A percentile compares a stretch with the other conserved stretches of the same genome.
These are phyloP conservation scores for Mucor lusitanicus DNA, from an alignment of 371 early-diverging fungal species.

Conservation along the genomic window DNA sequence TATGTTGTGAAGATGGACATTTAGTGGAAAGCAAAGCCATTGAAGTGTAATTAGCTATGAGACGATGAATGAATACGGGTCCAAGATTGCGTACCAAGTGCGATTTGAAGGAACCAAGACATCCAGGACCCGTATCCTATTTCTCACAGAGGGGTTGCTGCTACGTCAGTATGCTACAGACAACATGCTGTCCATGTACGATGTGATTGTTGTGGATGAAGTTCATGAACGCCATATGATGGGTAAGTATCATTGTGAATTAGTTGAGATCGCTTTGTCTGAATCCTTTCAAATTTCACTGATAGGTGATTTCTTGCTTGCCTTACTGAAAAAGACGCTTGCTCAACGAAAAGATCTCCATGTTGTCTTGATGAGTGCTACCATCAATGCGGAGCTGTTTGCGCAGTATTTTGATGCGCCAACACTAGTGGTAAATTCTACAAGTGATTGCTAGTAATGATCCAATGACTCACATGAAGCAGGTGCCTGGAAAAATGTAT, in stretches of 20 bases:
- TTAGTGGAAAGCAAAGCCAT: too few relatives aligned
- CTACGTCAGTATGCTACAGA: constrained; percentile 67
- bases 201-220: constrained; percentile 75
- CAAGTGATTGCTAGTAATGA: too few relatives aligned
- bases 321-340: constrained; percentile 52
- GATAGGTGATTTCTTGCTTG: constrained; percentile 63
- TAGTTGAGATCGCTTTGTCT: not conserved
- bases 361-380: constrained; percentile 83
- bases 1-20: constrained; percentile 24
- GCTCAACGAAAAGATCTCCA: constrained; percentile 43
- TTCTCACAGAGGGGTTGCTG: constrained; percentile 68
- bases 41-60: too few relatives aligned
- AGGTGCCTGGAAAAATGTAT: constrained; percentile 58
- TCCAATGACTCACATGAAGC: not conserved
- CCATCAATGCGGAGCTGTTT: constrained; percentile 69
- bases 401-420: constrained; percentile 63
- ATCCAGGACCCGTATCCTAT: constrained; percentile 58
- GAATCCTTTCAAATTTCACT: not conserved
- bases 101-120: constrained; percentile 72
- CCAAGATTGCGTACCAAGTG: constrained; percentile 71
- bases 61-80: constrained; percentile 64
- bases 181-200: constrained; percentile 55
- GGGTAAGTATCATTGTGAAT: constrained; percentile 16
- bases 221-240: constrained; percentile 74
- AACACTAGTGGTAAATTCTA: constrained; percentile 33